Evolutionary conservation across 768 basidiomycete genomes (phyloP).

Genomic region (Tricholoma saponaceum): DNA sequence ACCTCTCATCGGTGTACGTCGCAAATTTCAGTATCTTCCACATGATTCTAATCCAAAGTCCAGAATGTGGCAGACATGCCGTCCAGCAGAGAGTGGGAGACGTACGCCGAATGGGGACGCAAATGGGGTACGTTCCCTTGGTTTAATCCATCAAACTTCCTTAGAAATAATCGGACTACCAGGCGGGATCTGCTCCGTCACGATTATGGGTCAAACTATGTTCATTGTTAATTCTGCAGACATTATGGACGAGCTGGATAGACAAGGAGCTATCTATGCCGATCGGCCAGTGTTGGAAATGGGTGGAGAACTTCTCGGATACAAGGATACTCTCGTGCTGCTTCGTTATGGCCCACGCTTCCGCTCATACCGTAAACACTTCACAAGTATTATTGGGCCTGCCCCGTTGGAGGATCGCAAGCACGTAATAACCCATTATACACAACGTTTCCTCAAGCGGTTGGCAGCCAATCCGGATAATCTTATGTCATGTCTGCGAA

Average conservation of each 20-base stretch:
- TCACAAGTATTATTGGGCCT: slow-evolving; percentile 38
- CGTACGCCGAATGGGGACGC: slow-evolving; percentile 47
- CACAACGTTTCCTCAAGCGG: slow-evolving; percentile 33
- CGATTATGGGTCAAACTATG: slow-evolving; percentile 40
- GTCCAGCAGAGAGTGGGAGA: slow-evolving; percentile 39
- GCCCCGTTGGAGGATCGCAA: slow-evolving; percentile 25
- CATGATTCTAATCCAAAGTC: background rate
- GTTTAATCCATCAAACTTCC: background rate
- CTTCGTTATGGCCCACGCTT: slow-evolving; percentile 39
- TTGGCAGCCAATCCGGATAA: slow-evolving; percentile 26
- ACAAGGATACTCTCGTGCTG: slow-evolving; percentile 41
- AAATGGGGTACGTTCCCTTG: slow-evolving; percentile 50
- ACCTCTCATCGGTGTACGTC: slow-evolving; percentile 36
- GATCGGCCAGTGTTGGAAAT: slow-evolving; percentile 45
- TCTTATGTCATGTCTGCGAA: slow-evolving; percentile 34
- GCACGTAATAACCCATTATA: slow-evolving; percentile 30
- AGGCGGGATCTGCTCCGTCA: slow-evolving; percentile 38
- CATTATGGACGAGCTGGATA: slow-evolving; percentile 44
- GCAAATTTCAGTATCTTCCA: background rate
- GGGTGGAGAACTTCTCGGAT: slow-evolving; percentile 49
- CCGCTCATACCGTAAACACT: slow-evolving; percentile 41
- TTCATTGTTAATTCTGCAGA: slow-evolving; percentile 44
- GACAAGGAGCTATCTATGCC: slow-evolving; percentile 42
- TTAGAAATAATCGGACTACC: no score
- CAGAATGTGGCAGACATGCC: slow-evolving; percentile 50